These are phyloP conservation scores for Chalciporus sp. DNA, from an alignment of 1,284 basidiomycete genomes.

Conservation along the genomic window DNA sequence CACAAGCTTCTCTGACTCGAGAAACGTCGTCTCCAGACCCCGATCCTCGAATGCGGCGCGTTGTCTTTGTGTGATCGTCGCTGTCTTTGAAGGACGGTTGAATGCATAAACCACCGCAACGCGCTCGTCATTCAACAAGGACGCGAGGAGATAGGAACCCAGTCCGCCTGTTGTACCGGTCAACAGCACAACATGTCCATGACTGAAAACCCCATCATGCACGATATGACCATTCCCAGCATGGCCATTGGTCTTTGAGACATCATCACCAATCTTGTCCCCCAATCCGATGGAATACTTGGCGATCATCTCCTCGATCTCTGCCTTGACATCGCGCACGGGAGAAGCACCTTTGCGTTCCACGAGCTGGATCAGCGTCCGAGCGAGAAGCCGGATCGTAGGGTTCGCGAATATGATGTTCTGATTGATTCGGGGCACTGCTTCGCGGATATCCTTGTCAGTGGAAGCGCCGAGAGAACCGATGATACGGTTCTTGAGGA, in stretches of 20 bases:
- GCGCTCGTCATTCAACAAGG: slow-evolving; percentile 17
- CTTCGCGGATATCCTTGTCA: slow-evolving; percentile 8
- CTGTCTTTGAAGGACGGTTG: slow-evolving; percentile 28
- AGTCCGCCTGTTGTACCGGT: slow-evolving; percentile 37
- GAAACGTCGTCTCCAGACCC: slow-evolving; percentile 30
- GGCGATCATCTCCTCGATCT: slow-evolving; percentile 30
- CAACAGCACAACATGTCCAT: slow-evolving; percentile 23
- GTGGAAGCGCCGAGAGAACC: slow-evolving; percentile 16
- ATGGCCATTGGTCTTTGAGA: not conserved
- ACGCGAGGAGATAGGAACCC: slow-evolving; percentile 32
- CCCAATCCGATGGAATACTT: slow-evolving; percentile 22
- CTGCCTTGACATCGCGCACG: slow-evolving; percentile 2
- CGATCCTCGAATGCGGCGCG: slow-evolving; percentile 30
- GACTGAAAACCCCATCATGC: not conserved
- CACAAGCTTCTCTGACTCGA: slow-evolving; percentile 33
- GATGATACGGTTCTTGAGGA: slow-evolving; percentile 28
- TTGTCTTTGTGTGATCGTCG: slow-evolving; percentile 28
- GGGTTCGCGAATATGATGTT: slow-evolving; percentile 34
- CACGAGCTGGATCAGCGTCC: slow-evolving; percentile 15
- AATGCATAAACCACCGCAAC: slow-evolving; percentile 34
- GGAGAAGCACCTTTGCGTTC: not conserved
- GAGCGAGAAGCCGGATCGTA: slow-evolving; percentile 22
- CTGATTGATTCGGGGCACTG: slow-evolving; percentile 18
- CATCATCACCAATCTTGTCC: not conserved
- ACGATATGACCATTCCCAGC: not conserved